phyloP scores from a whole-genome alignment of 176 grass and related monocot genomes.

The Hordeum vulgare region MorexV3_pseudomolecules_assembly NC_058523.1:544702383-544702882 shows the following conservation, averaged over 20 bases:
- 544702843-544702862: conserved; percentile 76
- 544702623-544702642: neutral
- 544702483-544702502: conserved; percentile 63
- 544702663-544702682: neutral
- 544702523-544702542: conserved; percentile 69
- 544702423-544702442: neutral
- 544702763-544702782: neutral
- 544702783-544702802: neutral
- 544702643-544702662: neutral
- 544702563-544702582: conserved; percentile 77
- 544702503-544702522: conserved; percentile 81
- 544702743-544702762: neutral
- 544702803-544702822: neutral
- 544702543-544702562: conserved; percentile 72
- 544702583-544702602: conserved; percentile 28
- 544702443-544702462: neutral
- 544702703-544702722: neutral
- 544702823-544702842: neutral
- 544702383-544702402: neutral
- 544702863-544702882: conserved; percentile 79
- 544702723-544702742: neutral
- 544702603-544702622: neutral
- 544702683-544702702: neutral
- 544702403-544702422: neutral
- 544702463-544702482: conserved; percentile 74